These are phyloP conservation scores for Suillus weaverae DNA, from an alignment of 768 basidiomycete species.

Conservation along the genomic window DNA sequence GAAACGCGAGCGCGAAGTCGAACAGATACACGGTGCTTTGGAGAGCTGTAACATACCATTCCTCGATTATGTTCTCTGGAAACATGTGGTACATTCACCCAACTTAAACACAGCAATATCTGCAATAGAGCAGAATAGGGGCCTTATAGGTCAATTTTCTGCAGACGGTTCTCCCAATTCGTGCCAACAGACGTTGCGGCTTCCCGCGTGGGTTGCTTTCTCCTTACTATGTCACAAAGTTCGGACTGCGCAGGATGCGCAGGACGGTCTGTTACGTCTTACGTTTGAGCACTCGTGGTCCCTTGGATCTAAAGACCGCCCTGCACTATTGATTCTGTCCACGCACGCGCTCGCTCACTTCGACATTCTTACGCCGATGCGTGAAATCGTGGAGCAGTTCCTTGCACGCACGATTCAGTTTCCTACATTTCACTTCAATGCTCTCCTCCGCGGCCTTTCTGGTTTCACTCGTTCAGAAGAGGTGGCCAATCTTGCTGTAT, in stretches of 20 bases:
- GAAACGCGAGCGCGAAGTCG: slow-evolving; percentile 14
- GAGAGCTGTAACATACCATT: slow-evolving; percentile 32
- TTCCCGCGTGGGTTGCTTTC: slow-evolving; percentile 59
- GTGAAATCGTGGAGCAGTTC: slow-evolving; percentile 44
- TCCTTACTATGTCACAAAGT: slow-evolving; percentile 49
- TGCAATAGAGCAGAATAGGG: slow-evolving; percentile 15
- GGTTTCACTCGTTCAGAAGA: slow-evolving; percentile 41
- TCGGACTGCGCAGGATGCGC: slow-evolving; percentile 45
- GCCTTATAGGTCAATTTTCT: slow-evolving; percentile 2
- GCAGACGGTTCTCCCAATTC: background rate
- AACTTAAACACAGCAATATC: slow-evolving; percentile 35
- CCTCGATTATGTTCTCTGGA: slow-evolving; percentile 43
- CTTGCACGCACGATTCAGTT: slow-evolving; percentile 25
- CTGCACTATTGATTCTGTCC: slow-evolving; percentile 46
- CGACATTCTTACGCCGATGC: slow-evolving; percentile 47
- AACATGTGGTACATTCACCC: slow-evolving; percentile 33
- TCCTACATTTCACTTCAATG: slow-evolving; percentile 46
- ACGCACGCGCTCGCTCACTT: slow-evolving; percentile 51
- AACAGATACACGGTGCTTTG: slow-evolving; percentile 25
- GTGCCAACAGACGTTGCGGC: background rate
- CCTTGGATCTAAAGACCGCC: slow-evolving; percentile 35
- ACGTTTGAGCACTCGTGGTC: slow-evolving; percentile 39
- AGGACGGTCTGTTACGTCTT: slow-evolving; percentile 43
- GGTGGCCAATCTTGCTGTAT: slow-evolving; percentile 39
- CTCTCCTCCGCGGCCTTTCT: slow-evolving; percentile 52